Conservation (phyloP, 202 grass and related monocot genomes). For the Schoenoplectus triqueter region DNA sequence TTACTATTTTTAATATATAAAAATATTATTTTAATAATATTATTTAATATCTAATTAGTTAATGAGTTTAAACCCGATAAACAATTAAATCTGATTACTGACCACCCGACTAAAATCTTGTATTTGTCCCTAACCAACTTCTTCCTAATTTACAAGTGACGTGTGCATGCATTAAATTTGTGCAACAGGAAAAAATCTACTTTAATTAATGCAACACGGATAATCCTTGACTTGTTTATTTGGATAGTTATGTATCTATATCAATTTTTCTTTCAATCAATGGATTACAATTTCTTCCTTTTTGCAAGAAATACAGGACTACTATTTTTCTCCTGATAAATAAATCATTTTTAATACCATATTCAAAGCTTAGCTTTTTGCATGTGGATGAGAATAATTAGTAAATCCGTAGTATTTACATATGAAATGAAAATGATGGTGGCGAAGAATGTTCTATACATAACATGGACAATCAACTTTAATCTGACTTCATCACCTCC, state of each 20-base stretch:
- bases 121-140: neutral
- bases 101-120: no score
- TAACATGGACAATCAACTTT: neutral
- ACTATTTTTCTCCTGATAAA: no score
- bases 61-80: neutral
- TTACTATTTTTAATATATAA: no score
- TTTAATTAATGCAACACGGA: conserved; percentile 12
- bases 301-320: neutral
- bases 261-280: neutral
- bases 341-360: no score
- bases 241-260: neutral
- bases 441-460: neutral
- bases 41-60: no score
- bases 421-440: neutral
- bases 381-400: neutral
- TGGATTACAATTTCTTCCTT: neutral
- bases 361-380: no score
- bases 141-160: neutral
- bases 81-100: no score
- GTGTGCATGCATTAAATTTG: neutral
- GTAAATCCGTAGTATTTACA: neutral
- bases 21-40: no score
- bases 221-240: neutral
- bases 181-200: neutral
- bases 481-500: conserved; percentile 13